Conservation (phyloP, 306 rosid species). For the Luffa acutangula region DNA sequence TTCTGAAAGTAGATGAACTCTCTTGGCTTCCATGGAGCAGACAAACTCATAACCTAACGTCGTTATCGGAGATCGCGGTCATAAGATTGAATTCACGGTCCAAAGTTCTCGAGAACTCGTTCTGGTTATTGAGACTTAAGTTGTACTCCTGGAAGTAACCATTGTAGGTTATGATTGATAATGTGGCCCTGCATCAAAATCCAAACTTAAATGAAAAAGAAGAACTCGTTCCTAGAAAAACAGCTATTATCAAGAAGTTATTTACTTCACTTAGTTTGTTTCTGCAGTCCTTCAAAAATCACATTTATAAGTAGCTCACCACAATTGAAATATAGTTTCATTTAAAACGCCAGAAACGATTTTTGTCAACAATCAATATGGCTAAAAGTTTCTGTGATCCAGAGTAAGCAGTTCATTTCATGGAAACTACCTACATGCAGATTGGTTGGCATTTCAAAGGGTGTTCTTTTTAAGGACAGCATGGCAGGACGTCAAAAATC, state of each 20-base stretch:
- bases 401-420: not conserved
- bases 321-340: not conserved
- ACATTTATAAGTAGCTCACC: not conserved
- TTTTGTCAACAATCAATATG: not conserved
- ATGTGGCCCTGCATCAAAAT: conserved; percentile 44
- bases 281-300: not conserved
- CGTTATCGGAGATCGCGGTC: conserved; percentile 27
- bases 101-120: conserved; percentile 52
- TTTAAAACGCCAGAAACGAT: not conserved
- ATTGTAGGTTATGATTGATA: conserved; percentile 52
- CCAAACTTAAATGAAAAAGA: not conserved
- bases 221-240: not conserved
- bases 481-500: too few species aligned
- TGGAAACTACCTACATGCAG: not conserved
- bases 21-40: not conserved
- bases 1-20: not conserved
- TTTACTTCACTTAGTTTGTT: not conserved
- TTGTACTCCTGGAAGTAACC: conserved; percentile 76
- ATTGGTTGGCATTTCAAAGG: not conserved
- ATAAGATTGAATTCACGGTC: conserved; percentile 63
- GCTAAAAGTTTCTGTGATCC: not conserved
- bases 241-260: not conserved
- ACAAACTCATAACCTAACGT: conserved; percentile 24
- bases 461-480: too few species aligned
- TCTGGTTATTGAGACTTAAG: conserved; percentile 42